Evolutionary conservation across 2,329 filamentous ascomycete genomes (phyloP).

Genomic region (Massarina eburnea): DNA sequence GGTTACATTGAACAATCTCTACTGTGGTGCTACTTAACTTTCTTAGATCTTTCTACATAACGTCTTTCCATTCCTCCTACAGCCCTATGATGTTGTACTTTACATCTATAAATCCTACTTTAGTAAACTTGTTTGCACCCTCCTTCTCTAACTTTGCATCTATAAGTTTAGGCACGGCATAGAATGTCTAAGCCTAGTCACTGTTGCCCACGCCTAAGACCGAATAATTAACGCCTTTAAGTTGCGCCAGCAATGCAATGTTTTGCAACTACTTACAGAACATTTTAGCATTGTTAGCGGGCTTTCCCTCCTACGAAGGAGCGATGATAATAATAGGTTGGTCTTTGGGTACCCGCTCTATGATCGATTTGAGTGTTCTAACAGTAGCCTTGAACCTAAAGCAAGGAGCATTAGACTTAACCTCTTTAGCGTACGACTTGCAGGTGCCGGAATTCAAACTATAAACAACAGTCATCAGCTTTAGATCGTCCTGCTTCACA

Average conservation of each 20-base stretch:
- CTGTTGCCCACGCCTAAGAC: constrained; percentile 69
- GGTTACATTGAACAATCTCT: constrained; percentile 3
- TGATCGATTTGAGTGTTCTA: constrained; percentile 63
- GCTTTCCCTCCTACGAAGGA: constrained; percentile 73
- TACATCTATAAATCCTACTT: constrained; percentile 60
- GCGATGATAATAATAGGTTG: constrained; percentile 68
- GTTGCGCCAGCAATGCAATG: constrained; percentile 50
- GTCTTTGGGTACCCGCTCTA: constrained; percentile 60
- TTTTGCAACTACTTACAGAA: constrained; percentile 69
- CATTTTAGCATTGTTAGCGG: constrained; percentile 69
- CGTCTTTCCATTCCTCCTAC: constrained; percentile 18
- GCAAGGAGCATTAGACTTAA: constrained; percentile 60
- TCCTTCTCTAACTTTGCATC: constrained; percentile 56
- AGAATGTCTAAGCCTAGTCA: constrained; percentile 64
- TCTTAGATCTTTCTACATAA: constrained; percentile 12
- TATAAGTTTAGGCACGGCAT: constrained; percentile 65
- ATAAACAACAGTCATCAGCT: constrained; percentile 67
- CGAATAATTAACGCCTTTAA: constrained; percentile 63
- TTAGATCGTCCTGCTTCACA: constrained; percentile 15
- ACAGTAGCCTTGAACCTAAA: constrained; percentile 63
- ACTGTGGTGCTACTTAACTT: constrained; percentile 4
- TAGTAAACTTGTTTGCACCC: constrained; percentile 53
- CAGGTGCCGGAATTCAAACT: constrained; percentile 77
- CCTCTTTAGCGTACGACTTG: constrained; percentile 65
- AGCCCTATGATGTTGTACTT: constrained; percentile 17